Evolutionary conservation across 1,284 basidiomycete species (phyloP).

Genomic region (Exobasidium cylindrosporum): DNA sequence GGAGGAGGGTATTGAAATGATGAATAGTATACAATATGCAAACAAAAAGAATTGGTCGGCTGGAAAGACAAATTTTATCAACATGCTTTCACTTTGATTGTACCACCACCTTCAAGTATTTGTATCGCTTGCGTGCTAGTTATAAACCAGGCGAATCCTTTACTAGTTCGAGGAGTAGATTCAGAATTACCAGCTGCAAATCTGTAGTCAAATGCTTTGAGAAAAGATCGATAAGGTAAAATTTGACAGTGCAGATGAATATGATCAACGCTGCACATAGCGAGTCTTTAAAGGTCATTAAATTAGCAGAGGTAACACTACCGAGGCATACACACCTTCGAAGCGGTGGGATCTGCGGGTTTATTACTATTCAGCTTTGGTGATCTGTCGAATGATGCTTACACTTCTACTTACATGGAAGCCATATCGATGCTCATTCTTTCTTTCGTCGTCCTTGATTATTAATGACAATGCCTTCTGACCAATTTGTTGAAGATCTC

Average conservation of each 20-base stretch:
- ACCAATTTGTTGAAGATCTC: neutral
- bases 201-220: slow-evolving; percentile 64
- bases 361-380: too few species aligned
- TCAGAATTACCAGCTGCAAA: slow-evolving; percentile 46
- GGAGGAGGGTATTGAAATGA: slow-evolving; percentile 2
- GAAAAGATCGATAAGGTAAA: slow-evolving; percentile 64
- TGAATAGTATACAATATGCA: slow-evolving; percentile 2
- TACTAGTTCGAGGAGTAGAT: slow-evolving; percentile 55
- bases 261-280: slow-evolving; percentile 66
- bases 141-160: slow-evolving; percentile 76
- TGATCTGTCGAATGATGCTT: too few species aligned
- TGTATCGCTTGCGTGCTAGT: slow-evolving; percentile 65
- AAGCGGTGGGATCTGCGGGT: slow-evolving; percentile 33
- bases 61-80: neutral
- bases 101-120: slow-evolving; percentile 64
- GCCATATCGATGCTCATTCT: slow-evolving; percentile 34
- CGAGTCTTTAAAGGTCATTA: slow-evolving; percentile 67
- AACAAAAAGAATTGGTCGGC: neutral
- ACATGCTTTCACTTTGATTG: slow-evolving; percentile 59
- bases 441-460: slow-evolving; percentile 18
- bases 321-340: too few species aligned
- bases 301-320: slow-evolving; percentile 16
- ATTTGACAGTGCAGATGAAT: slow-evolving; percentile 75
- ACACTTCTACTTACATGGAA: slow-evolving; percentile 20
- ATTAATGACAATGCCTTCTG: neutral